A percentile compares a stretch with the other conserved stretches of the same genome.
Evolutionary conservation across 345 rosid genomes (phyloP).

Genomic region (Moricandia moricandioides): DNA sequence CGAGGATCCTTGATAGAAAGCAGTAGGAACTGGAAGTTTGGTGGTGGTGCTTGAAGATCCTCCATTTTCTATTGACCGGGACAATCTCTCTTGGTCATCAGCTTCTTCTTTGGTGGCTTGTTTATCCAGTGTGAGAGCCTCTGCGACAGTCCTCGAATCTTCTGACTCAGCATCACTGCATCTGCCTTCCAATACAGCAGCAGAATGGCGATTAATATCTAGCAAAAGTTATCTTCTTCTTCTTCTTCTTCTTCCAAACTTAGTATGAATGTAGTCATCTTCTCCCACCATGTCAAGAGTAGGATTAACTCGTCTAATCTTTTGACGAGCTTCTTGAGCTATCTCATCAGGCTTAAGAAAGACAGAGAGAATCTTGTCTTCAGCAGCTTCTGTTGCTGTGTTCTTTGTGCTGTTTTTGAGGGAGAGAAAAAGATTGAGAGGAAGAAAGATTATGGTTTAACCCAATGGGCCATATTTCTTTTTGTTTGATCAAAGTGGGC

Average conservation of each 20-base stretch:
- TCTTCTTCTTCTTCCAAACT: conserved; percentile 31
- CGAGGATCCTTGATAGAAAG: neutral
- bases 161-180: conserved; percentile 61
- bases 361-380: conserved; percentile 90
- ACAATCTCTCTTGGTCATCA: neutral
- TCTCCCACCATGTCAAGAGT: conserved; percentile 92
- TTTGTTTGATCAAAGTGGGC: no score
- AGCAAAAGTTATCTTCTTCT: conserved; percentile 56
- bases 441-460: no score
- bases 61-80: neutral
- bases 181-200: conserved; percentile 83
- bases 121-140: conserved; percentile 74
- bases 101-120: conserved; percentile 38
- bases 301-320: conserved; percentile 91
- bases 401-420: no score
- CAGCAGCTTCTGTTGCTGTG: conserved; percentile 85
- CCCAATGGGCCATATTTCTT: no score
- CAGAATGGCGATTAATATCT: conserved; percentile 75
- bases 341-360: conserved; percentile 86
- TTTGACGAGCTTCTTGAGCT: conserved; percentile 69
- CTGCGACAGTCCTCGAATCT: conserved; percentile 77
- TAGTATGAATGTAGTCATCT: conserved; percentile 89
- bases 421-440: no score
- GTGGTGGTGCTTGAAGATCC: neutral
- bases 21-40: no score